These are phyloP conservation scores for Spergularia marina DNA, from an alignment of 148 eudicot species.

Conservation along the genomic window DNA sequence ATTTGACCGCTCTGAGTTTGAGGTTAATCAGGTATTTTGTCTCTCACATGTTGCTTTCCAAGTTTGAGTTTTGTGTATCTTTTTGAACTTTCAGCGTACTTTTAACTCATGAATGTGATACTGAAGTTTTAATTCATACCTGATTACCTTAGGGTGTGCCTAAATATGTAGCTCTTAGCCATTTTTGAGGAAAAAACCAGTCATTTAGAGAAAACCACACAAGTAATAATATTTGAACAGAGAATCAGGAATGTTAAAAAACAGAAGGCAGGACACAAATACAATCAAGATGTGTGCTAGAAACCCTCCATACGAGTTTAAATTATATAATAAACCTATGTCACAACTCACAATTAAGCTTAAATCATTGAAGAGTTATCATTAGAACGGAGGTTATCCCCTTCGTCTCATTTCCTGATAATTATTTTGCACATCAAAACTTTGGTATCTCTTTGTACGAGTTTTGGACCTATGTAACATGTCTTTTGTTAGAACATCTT, in stretches of 20 bases:
- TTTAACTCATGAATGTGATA: background rate
- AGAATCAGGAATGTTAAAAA: background rate
- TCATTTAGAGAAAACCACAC: too few relatives aligned
- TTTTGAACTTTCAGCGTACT: background rate
- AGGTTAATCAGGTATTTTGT: conserved; percentile 67
- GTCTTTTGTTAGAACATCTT: background rate
- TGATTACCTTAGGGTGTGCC: background rate
- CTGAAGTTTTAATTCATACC: too few relatives aligned
- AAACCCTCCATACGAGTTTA: background rate
- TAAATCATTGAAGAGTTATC: background rate
- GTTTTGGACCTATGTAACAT: background rate
- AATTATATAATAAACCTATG: too few relatives aligned
- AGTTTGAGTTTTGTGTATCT: too few relatives aligned
- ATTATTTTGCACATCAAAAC: too few relatives aligned
- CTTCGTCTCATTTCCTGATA: too few relatives aligned
- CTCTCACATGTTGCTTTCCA: background rate
- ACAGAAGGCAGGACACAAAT: background rate
- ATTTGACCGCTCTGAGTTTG: conserved; percentile 72
- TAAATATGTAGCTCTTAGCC: background rate
- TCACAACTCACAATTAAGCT: too few relatives aligned
- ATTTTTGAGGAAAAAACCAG: background rate
- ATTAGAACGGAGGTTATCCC: too few relatives aligned
- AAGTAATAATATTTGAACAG: too few relatives aligned
- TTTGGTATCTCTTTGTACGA: too few relatives aligned
- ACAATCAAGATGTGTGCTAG: background rate